Evolutionary conservation across 2,329 filamentous ascomycete species (phyloP).

Genomic region (Fusarium marasasianum): DNA sequence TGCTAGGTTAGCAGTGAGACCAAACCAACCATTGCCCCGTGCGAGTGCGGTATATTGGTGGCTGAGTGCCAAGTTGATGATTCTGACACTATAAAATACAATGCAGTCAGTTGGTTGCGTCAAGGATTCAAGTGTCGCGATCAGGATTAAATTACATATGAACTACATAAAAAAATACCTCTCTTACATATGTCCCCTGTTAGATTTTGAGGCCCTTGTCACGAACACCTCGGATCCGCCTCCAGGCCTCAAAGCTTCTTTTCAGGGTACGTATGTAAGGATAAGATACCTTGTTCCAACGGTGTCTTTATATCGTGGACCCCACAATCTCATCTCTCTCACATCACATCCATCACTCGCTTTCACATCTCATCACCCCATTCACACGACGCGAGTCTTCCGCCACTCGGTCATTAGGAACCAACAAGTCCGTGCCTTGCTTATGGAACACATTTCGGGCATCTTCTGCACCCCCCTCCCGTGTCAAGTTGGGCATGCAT

Average conservation of each 20-base stretch:
- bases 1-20: background rate
- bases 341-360: constrained; percentile 18
- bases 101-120: background rate
- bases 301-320: constrained; percentile 12
- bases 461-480: constrained; percentile 18
- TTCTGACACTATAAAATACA: background rate
- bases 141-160: background rate
- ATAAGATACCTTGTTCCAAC: constrained; percentile 5
- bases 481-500: constrained; percentile 4
- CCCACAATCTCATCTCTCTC: constrained; percentile 35
- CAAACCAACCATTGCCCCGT: background rate
- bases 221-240: constrained; percentile 41
- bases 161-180: background rate
- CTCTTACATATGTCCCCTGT: background rate
- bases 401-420: constrained; percentile 5
- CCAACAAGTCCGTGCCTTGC: background rate
- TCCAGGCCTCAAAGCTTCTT: constrained; percentile 27
- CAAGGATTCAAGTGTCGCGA: constrained; percentile 7
- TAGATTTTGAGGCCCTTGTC: constrained; percentile 29
- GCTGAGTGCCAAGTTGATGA: constrained; percentile 16
- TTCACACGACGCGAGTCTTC: background rate
- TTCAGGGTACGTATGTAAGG: background rate
- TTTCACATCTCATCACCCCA: constrained; percentile 24
- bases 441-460: constrained; percentile 5
- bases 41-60: background rate